Evolutionary conservation across 2,329 filamentous ascomycete species (phyloP).

Genomic region (Huntiella abstrusa): DNA sequence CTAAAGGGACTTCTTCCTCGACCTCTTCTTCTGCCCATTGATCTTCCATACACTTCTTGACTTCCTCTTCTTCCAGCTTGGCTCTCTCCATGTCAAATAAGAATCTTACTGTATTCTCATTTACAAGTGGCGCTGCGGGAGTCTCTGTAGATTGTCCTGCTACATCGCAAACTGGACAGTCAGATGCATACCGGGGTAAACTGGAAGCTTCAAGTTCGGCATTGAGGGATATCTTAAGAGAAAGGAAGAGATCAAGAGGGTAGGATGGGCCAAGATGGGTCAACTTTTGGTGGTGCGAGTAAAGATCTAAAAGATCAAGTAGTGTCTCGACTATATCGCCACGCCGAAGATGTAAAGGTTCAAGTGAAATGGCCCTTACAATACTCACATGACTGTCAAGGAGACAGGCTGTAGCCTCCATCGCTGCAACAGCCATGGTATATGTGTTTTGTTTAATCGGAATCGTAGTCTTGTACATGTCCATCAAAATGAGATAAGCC

Average conservation of each 20-base stretch:
- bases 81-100: slow-evolving; percentile 69
- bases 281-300: slow-evolving; percentile 60
- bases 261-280: slow-evolving; percentile 58
- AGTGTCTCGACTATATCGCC: slow-evolving; percentile 52
- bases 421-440: slow-evolving; percentile 64
- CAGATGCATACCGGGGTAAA: slow-evolving; percentile 44
- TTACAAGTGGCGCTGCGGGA: slow-evolving; percentile 13
- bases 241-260: slow-evolving; percentile 61
- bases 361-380: slow-evolving; percentile 29
- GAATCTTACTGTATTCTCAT: slow-evolving; percentile 69
- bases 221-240: slow-evolving; percentile 73
- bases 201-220: slow-evolving; percentile 49
- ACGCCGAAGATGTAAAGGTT: slow-evolving; percentile 28
- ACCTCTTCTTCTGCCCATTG: slow-evolving; percentile 62
- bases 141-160: slow-evolving; percentile 14
- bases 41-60: slow-evolving; percentile 49
- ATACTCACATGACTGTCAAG: slow-evolving; percentile 33
- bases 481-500: slow-evolving; percentile 68
- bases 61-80: slow-evolving; percentile 46
- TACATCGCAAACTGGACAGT: slow-evolving; percentile 32
- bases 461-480: slow-evolving; percentile 83
- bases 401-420: slow-evolving; percentile 63
- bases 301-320: slow-evolving; percentile 78
- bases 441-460: slow-evolving; percentile 76
- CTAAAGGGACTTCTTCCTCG: slow-evolving; percentile 50